These are phyloP conservation scores for Glarea lozoyensis DNA, from an alignment of 495 filamentous ascomycete genomes.

Conservation along the genomic window DNA sequence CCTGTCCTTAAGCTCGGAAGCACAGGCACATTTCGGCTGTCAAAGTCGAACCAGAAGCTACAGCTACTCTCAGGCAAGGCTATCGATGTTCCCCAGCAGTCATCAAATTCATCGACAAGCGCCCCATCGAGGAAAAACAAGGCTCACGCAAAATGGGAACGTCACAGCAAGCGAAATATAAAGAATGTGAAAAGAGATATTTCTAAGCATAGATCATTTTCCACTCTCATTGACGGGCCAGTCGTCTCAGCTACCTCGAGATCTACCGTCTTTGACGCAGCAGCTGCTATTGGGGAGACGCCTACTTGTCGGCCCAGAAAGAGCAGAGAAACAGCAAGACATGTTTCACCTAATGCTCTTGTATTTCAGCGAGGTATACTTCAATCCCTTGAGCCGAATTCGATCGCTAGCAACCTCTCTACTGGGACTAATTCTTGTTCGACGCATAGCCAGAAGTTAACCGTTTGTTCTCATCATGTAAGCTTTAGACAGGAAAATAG, in stretches of 20 bases:
- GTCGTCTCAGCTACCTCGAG: not conserved
- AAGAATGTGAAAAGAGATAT: not conserved
- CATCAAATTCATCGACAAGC: not conserved
- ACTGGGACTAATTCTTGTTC: not conserved
- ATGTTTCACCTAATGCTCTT: not conserved
- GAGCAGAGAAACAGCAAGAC: not conserved
- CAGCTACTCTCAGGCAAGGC: not conserved
- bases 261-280: not conserved
- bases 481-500: not conserved
- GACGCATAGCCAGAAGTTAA: not conserved
- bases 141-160: too few relatives aligned
- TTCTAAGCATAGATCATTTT: not conserved
- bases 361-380: not conserved
- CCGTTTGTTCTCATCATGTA: not conserved
- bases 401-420: not conserved
- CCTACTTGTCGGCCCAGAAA: not conserved
- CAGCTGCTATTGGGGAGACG: not conserved
- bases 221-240: too few relatives aligned
- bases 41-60: not conserved
- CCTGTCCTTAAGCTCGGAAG: slow-evolving; percentile 2
- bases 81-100: not conserved
- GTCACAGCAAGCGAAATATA: too few relatives aligned
- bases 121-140: not conserved
- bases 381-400: not conserved
- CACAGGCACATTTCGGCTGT: not conserved